phyloP scores from a whole-genome alignment of 495 filamentous ascomycete species.

The Hypoxylon fragiforme region DNA sequence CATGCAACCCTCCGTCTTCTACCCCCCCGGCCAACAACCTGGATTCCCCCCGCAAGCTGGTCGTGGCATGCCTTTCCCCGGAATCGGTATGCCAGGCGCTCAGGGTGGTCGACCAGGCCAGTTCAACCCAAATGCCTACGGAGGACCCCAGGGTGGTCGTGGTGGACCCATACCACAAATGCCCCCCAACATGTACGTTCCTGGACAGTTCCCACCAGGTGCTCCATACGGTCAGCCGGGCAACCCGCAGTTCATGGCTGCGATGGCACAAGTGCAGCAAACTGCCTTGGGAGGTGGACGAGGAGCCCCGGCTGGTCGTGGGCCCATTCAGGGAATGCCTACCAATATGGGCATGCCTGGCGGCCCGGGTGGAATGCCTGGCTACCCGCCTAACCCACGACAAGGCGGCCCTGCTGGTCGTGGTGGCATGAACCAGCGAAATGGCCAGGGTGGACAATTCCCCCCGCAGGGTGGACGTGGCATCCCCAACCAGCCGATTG shows the following conservation, averaged over 20 bases:
- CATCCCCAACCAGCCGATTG: conserved; percentile 36
- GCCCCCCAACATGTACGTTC: conserved; percentile 77
- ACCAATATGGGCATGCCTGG: conserved; percentile 53
- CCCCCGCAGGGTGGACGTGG: conserved; percentile 62
- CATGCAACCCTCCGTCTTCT: conserved; percentile 87
- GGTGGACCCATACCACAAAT: conserved; percentile 75
- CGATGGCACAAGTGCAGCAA: conserved; percentile 70
- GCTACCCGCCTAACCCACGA: conserved; percentile 58
- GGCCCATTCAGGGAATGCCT: conserved; percentile 73
- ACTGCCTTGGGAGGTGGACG: conserved; percentile 65
- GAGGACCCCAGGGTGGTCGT: conserved; percentile 79
- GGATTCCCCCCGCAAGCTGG: conserved; percentile 69
- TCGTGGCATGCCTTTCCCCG: conserved; percentile 86
- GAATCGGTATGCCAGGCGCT: conserved; percentile 78
- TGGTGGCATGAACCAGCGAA: conserved; percentile 43
- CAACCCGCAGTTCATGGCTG: conserved; percentile 59
- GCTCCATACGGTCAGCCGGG: conserved; percentile 51
- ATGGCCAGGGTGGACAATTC: conserved; percentile 40
- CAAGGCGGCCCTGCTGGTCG: conserved; percentile 51
- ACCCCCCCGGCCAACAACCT: conserved; percentile 80
- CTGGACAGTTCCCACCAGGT: conserved; percentile 74
- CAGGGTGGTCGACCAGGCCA: conserved; percentile 83
- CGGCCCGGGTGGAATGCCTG: conserved; percentile 64
- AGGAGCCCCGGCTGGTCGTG: conserved; percentile 71
- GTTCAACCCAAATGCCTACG: conserved; percentile 72